These are phyloP conservation scores for Limtongozyma cylindracea DNA, from an alignment of 805 yeast genomes.

Conservation along the genomic window DNA sequence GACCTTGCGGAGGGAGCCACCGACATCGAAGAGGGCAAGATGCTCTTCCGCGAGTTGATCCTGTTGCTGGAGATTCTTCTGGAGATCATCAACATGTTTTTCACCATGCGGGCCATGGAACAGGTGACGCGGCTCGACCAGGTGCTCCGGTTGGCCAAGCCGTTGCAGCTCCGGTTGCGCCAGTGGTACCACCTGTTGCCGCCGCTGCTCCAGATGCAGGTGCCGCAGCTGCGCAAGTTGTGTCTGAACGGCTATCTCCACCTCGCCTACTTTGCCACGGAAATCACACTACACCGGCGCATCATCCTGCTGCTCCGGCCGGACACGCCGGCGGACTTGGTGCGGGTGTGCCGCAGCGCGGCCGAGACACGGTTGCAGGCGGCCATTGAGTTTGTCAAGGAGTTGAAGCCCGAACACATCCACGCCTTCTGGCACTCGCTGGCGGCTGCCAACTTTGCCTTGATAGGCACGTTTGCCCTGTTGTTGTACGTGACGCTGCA, in stretches of 20 bases:
- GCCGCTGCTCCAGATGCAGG: constrained; percentile 31
- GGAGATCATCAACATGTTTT: constrained; percentile 48
- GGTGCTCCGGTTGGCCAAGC: constrained; percentile 57
- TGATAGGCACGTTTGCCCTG: constrained; percentile 77
- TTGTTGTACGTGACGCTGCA: constrained; percentile 46
- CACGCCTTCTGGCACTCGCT: constrained; percentile 83
- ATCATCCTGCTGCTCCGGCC: constrained; percentile 29
- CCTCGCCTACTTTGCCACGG: constrained; percentile 73
- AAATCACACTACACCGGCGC: constrained; percentile 62
- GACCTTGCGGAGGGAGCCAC: constrained; percentile 30
- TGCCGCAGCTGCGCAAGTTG: constrained; percentile 30
- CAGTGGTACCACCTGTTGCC: constrained; percentile 63
- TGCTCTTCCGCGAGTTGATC: constrained; percentile 41
- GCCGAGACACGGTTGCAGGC: constrained; percentile 67
- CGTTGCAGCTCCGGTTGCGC: constrained; percentile 43
- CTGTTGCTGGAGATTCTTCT: constrained; percentile 41
- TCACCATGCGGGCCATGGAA: constrained; percentile 39
- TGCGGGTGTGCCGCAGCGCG: constrained; percentile 53
- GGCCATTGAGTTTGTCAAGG: constrained; percentile 55
- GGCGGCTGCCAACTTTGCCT: constrained; percentile 50
- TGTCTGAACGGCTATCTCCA: constrained; percentile 63
- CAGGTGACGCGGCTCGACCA: constrained; percentile 33
- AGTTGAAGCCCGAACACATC: constrained; percentile 57
- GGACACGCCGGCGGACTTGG: constrained; percentile 11
- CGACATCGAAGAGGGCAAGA: constrained; percentile 47